Evolutionary conservation across 139 green algal genomes (phyloP), one percentile per base, ranked within the genome.

Genomic region (Chlorella sorokiniana): DNA sequence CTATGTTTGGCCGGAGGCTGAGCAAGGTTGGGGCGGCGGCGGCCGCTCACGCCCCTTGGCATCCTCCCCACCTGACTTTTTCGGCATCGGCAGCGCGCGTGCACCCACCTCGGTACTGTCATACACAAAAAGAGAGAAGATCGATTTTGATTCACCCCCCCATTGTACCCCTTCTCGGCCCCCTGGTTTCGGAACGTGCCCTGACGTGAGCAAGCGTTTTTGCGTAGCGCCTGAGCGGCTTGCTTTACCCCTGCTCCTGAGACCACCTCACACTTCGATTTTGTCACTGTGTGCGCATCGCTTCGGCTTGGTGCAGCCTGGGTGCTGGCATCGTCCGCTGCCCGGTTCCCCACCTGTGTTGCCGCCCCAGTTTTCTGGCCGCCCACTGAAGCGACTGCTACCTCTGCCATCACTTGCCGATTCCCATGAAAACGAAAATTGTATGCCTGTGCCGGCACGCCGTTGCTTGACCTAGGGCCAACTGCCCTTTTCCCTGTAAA

Each of bases 61-160:
- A 20, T 61, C n/a, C n/a, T 31, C 31, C 61, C n/a, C n/a, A 20
- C 25, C 59, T 25, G 8, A 40, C n/a, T n/a, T n/a, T n/a, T n/a
- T n/a, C n/a, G n/a, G 38, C 61, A 68, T 20, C 37, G 8, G 27
- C 33, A 37, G 38, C 67, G 67, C 67, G 67, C n/a, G 67, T 52
- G 20, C 7, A 18, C 23, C 2, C 67, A 73, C 11, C 23, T 10
- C 22, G 67, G 67, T 73, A 45, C 41, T 73, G 37, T 37, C 67
- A n/a, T 51, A 73, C 37, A 52, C 67, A 40, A 37, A 73, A 73
- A 52, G 41, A 73, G 67, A 73, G 67, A 73, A 73, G 67, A 73
- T 73, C 67, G 31, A 51, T 52, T 73, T 73, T 73, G 67, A 31
- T 54, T 37, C 51, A 73, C 38, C 67, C 38, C 31, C 67, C 38